Evolutionary conservation across 2,329 filamentous ascomycete species (phyloP), one percentile per base, ranked within the genome.

Genomic region (Akanthomyces uredinophilus): DNA sequence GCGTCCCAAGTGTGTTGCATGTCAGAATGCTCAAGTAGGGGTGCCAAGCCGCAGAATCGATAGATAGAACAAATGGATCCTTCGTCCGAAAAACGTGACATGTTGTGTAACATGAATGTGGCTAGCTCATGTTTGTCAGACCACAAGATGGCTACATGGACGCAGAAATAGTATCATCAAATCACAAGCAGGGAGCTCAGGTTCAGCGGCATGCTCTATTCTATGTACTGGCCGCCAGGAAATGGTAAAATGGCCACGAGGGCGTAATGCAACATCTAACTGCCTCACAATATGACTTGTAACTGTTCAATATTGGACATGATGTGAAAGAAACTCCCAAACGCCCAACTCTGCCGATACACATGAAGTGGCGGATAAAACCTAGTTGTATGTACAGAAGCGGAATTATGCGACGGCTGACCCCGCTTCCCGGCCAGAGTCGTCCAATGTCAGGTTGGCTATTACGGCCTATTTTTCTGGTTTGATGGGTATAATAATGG

Each of bases 281-380:
- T 60, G 58, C 44, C 49, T 60, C 49, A 60, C 49, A 60, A 60
- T 47, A 60, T 60, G 49, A 53, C 49, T 53, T 49, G 58, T 60
- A 60, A 27, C 58, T 60, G 49, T 43, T 60, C 41, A 39, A 60
- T 60, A 60, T 53, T 47, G 58, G 49, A 60, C 58, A 67, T 8
- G 27, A 64, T 53, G 5, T 63, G 46, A 52, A 53, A 63, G 60
- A 63, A 66, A 71, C 70, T 67, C 70, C 70, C 49, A 65, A 69
- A 71, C 70, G 69, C 70, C 70, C 32, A 47, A 49, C 50, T 60
- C 41, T 60, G 39, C 58, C 53, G 50, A 60, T 46, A 54, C 49
- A 39, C 58, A 44, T 46, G 11, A 53, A 6, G 41, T 14, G 46
- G 24, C 46, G 16, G 27, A 51, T 59, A 54, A 60, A 47, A 20